Evolutionary conservation across 192 early-diverging fungal genomes (phyloP), one percentile per base, ranked within the genome.

Genomic region (Coemansia sp.): DNA sequence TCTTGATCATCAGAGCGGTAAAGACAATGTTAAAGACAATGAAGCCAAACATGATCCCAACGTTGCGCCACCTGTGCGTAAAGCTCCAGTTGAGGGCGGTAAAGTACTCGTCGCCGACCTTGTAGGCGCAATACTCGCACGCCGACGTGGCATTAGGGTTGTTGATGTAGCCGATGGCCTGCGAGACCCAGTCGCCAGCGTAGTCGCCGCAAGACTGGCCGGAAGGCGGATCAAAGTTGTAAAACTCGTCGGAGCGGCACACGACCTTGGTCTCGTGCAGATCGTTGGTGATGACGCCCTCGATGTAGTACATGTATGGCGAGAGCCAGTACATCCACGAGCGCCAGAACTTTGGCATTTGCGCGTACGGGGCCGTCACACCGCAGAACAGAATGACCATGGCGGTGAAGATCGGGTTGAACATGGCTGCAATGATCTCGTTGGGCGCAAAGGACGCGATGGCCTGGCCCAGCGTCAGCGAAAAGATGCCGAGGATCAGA

Each of bases 271-370:
- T 65, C 30, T 61, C 71, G 60, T 86, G 77, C 58, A 90, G 72
- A 29, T 83, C 85, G 66, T 87, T 86, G 61, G 79, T 78, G 25
- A 88, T 75, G 20, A 86, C 66, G 45, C 87, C 86, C 66, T 88
- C 88, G 45, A 88, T 66, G 35, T 83, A 75, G 72, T 90, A 88
- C 43, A 72, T 74, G 65, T 85, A 88, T 0, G 87, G 86, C 53
- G 84, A 82, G 23, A 87, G 62, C 82, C 82, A 84, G 75, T 90
- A 90, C 83, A 90, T 84, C 81, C 85, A 88, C 1, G 68, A 48
- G 51, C 82, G 77, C 87, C 88, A 90, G 74, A 90, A 87, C 34
- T 62, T 51, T 33, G 86, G 82, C 77, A 90, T 83, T n/a, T 71
- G 59, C 40, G 63, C 29, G 39, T 86, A 83, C 15, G 88, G 82